Base-by-base conservation (phyloP, 2,329 filamentous ascomycete genomes). In the Thielaviopsis euricoi region DNA sequence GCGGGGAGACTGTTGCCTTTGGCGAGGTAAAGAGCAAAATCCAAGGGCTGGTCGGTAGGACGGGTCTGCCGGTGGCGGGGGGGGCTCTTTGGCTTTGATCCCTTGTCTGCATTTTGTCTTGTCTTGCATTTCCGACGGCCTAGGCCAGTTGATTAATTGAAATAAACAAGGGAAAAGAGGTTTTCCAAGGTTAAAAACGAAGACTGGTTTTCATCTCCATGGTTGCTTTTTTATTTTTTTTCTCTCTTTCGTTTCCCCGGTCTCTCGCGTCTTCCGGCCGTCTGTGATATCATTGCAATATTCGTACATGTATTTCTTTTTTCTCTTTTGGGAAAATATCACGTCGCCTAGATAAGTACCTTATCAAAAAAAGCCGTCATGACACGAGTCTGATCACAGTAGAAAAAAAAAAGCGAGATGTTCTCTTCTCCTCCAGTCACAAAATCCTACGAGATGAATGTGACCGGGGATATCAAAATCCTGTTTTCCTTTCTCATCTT, bases 11-110 rank as follows among this genome's bases (percentile, higher is more conserved):
- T 53, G 25, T 37, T n/a, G 22, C 3, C 23, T 52, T 50, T 25
- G 37, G 54, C 40, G 29, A 40, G 52, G 19, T 19, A 40, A 10
- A 53, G 12, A 15, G 23, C 25, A 26, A 25, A 68, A 67, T 26
- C 65, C 67, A 66, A 66, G 66, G 2, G 67, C 43, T 26, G 67
- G 62, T 52, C 52, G 66, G 15, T 67, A 60, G 52, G 33, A 9
- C 12, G 17, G 13, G n/a, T n/a, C n/a, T n/a, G n/a, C n/a, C n/a
- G n/a, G n/a, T n/a, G n/a, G 12, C 21, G 2, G 23, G 46, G 6
- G 25, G 17, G 21, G 17, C 37, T 25, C 9, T 40, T 74, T 69
- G 67, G 71, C 66, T 58, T 74, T 6, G 12, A 26, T 21, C 26
- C 15, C 49, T 52, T 23, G 49, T 17, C 29, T 5, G 29, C 29